Evolutionary conservation across 2,329 filamentous ascomycete genomes (phyloP), one percentile per base, ranked within the genome.

Genomic region (Metarhizium anisopliae): DNA sequence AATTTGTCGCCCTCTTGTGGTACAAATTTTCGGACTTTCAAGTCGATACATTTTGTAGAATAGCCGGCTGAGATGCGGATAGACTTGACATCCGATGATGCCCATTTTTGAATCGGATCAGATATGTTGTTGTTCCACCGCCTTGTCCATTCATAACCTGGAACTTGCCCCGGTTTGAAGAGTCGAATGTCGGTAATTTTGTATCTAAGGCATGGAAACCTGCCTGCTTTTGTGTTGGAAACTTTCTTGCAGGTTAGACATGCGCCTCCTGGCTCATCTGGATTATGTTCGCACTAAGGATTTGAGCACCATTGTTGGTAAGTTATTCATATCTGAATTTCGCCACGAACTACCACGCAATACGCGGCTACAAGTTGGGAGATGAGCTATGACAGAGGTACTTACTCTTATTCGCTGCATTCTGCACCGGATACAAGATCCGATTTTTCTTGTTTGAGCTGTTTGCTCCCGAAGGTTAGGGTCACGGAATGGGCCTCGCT

Each of bases 371-470:
- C 42, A 45, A 18, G 25, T 5, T 16, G 14, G 45, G 14, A 29
- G 16, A 35, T 18, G 36, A 47, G n/a, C 11, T 38, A 32, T 29
- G n/a, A 11, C 5, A 32, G 6, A 51, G 36, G 25, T 14, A 70
- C 79, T 74, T 67, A 84, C 81, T 51, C 82, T 75, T 61, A 84
- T 83, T 47, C 81, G 75, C 60, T 84, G 82, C 79, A 84, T 83
- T 52, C 79, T 74, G 59, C 82, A 85, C 49, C 81, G 73, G 56
- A 84, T 78, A 61, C 82, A 85, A 20, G 79, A 82, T 8, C 80
- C 81, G 18, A 81, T 78, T 54, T 77, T 78, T 57, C 82, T 74
- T 2, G 81, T 84, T 55, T 77, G 72, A 0, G 82, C 82, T 1
- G 81, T 84, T 59, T 77, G 72, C 58, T 80, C 72, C 29, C 80